These are phyloP conservation scores for grape (Vitis vinifera) DNA, from an alignment of 164 flowering plant genomes.

Conservation along the genomic window DNA sequence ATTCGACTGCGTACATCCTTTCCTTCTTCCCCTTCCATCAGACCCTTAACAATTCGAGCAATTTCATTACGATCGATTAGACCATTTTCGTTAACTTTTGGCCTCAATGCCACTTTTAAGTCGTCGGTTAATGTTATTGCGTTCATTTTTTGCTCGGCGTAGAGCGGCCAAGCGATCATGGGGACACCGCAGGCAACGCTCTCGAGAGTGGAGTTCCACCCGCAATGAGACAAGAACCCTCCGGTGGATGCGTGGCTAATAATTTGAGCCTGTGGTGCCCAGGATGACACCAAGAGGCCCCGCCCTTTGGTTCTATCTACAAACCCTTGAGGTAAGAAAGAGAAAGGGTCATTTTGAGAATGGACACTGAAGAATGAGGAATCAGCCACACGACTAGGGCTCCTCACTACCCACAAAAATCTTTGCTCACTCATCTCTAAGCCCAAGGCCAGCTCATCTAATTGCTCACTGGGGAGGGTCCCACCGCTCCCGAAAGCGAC, in stretches of 20 bases:
- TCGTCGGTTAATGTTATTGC: conserved; percentile 49
- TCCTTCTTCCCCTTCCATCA: conserved; percentile 55
- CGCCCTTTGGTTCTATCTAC: conserved; percentile 38
- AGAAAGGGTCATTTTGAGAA: conserved; percentile 29
- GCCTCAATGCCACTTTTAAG: conserved; percentile 47
- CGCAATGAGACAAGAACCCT: conserved; percentile 65
- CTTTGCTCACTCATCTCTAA: conserved; percentile 63
- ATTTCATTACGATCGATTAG: conserved; percentile 42
- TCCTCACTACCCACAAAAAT: conserved; percentile 63
- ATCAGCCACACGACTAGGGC: conserved; percentile 30
- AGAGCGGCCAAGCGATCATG: conserved; percentile 72
- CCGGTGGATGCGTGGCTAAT: conserved; percentile 55
- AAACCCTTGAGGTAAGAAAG: conserved; percentile 53
- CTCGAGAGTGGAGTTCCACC: conserved; percentile 78
- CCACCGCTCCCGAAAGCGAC: conserved; percentile 82
- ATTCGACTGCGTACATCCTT: conserved; percentile 26
- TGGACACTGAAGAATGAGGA: conserved; percentile 32
- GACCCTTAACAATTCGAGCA: conserved; percentile 36
- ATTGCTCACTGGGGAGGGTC: conserved; percentile 46
- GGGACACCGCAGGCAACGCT: conserved; percentile 66
- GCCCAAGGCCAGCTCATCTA: conserved; percentile 55
- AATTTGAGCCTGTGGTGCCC: conserved; percentile 65
- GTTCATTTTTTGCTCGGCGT: conserved; percentile 74
- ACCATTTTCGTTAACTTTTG: conserved; percentile 30
- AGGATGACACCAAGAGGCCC: conserved; percentile 44